Evolutionary conservation across 2,329 filamentous ascomycete species (phyloP).

Genomic region (Cladosporium sp.): DNA sequence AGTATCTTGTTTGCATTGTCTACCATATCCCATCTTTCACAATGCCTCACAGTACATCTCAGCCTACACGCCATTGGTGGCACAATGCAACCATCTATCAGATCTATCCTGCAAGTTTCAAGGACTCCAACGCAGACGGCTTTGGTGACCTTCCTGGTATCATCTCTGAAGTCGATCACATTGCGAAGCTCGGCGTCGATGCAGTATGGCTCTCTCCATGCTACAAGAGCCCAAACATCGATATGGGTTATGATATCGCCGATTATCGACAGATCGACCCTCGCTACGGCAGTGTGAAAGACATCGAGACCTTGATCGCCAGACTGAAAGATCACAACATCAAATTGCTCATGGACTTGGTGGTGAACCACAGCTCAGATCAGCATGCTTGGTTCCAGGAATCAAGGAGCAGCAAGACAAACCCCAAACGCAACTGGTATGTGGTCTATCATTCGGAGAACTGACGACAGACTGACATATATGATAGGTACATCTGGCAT

Average conservation of each 20-base stretch:
- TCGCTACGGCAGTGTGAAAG: conserved; percentile 62
- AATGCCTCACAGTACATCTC: conserved; percentile 25
- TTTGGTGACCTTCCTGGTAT: conserved; percentile 62
- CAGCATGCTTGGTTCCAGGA: conserved; percentile 57
- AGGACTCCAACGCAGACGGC: conserved; percentile 54
- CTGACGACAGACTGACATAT: not conserved
- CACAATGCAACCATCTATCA: conserved; percentile 44
- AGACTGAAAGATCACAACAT: conserved; percentile 60
- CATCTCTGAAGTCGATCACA: conserved; percentile 58
- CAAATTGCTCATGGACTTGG: conserved; percentile 69
- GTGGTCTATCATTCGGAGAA: not conserved
- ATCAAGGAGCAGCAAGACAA: conserved; percentile 46
- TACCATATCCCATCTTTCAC: conserved; percentile 26
- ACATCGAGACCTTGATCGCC: conserved; percentile 60
- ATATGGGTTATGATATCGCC: conserved; percentile 68
- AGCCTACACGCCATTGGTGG: conserved; percentile 39
- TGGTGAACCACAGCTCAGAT: conserved; percentile 73
- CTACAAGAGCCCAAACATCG: conserved; percentile 56
- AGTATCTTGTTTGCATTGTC: not conserved
- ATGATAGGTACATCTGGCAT: conserved; percentile 8
- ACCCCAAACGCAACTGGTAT: conserved; percentile 49
- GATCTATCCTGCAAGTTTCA: conserved; percentile 45
- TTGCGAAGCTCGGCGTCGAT: conserved; percentile 59
- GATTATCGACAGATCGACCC: conserved; percentile 64
- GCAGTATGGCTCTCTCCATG: conserved; percentile 66